Base-by-base conservation (phyloP, 495 filamentous ascomycete species). In the Pseudevernia furfuracea region DNA sequence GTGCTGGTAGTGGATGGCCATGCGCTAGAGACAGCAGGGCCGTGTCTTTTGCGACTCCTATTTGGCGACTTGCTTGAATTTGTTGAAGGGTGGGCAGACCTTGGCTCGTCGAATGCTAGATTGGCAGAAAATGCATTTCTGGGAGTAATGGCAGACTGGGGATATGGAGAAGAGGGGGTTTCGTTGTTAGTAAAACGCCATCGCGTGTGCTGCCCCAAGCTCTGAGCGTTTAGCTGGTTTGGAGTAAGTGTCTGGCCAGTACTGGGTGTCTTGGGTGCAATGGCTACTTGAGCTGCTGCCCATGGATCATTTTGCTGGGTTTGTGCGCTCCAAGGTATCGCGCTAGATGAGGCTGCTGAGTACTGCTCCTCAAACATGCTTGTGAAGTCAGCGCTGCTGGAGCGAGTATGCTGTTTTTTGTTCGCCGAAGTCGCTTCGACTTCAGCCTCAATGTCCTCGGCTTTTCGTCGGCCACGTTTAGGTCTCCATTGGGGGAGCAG, bases 11-110 rank as follows among this genome's bases (percentile, higher is more conserved):
- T 85, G 60, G 83, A 89, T 25, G 89, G 84, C 94, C 94, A 98
- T 17, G 94, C 94, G 32, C 93, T 96, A 10, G 94, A 98, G 3
- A 98, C 92, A 3, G 89, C 91, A 0, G 94, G 92, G 0, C 93
- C 93, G 71, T 96, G 91, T n/a, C 91, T 84, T 58, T 90, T 79
- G 34, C 86, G 81, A 15, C 82, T 71, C 46, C 85, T 82, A n/a
- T 75, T 65, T 67, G 85, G 58, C 9, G 69, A 71, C n/a, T 65
- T 69, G 36, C 60, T 85, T 19, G 78, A 46, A 46, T n/a, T 76
- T 3, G 80, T 72, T 10, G 79, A 81, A 34, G 87, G 85, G 36
- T 86, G 89, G 41, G 88, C 87, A 2, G 90, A 90, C 28, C 83
- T 84, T 6, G 89, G 85, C 66, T 92, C 87, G 44, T 76, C 72